phyloP scores from a whole-genome alignment of 257 asterid species.

The Echites panduratus region DNA sequence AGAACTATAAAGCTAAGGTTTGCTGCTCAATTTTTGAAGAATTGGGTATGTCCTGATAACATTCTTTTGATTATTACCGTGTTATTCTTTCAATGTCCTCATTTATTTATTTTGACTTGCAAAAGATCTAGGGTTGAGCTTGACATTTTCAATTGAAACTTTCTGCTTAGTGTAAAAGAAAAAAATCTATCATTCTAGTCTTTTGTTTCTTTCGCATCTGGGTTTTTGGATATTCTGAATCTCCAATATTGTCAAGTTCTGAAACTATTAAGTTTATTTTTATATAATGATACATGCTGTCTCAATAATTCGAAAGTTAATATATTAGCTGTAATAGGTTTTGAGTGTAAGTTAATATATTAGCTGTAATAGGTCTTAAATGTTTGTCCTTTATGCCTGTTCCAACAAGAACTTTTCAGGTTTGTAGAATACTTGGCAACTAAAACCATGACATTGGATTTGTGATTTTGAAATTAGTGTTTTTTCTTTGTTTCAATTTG shows the following conservation, averaged over 20 bases:
- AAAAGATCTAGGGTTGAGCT: neutral
- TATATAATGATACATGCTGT: neutral
- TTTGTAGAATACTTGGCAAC: neutral
- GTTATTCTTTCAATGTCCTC: neutral
- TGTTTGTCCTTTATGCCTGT: neutral
- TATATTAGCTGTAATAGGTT: neutral
- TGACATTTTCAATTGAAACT: neutral
- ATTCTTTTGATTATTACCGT: constrained; percentile 6
- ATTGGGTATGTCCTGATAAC: constrained; percentile 37
- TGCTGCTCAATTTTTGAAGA: constrained; percentile 20
- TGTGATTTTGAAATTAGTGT: neutral
- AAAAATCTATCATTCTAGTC: neutral
- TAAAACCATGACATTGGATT: neutral
- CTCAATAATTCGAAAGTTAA: no score
- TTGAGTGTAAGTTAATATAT: neutral
- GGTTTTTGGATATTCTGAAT: neutral
- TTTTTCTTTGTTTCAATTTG: neutral
- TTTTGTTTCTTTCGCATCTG: neutral
- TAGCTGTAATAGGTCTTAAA: no score
- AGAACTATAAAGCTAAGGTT: constrained; percentile 23
- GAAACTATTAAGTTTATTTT: neutral
- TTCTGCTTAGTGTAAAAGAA: neutral
- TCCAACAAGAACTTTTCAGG: neutral
- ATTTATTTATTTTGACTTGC: neutral
- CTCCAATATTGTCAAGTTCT: neutral